Percentiles rank a stretch among this genome's conserved stretches.
phyloP scores from a whole-genome alignment of 441 rosid genomes.

The Populus hybrid region DNA sequence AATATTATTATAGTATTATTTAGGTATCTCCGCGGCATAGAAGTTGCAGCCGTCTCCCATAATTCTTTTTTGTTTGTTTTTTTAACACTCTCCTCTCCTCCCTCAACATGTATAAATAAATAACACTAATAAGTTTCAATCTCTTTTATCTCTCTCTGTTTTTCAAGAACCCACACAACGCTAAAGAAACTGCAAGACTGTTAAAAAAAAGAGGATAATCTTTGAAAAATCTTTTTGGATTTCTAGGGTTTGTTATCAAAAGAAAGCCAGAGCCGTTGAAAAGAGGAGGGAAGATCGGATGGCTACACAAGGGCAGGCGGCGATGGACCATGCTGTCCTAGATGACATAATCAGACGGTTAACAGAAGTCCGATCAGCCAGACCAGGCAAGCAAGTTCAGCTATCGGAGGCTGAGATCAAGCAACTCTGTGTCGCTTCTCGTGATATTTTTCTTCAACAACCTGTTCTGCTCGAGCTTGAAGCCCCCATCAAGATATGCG shows the following conservation, averaged over 20 bases:
- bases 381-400: constrained; percentile 93
- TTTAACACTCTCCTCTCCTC: neutral
- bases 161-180: neutral
- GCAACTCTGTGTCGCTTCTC: constrained; percentile 71
- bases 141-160: neutral
- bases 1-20: too few relatives aligned
- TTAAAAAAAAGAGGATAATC: neutral
- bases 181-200: neutral
- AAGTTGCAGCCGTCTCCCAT: constrained; percentile 25
- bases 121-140: too few relatives aligned
- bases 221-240: neutral
- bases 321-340: constrained; percentile 52
- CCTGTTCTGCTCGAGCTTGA: constrained; percentile 92
- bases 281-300: constrained; percentile 20
- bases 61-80: neutral
- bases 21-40: constrained; percentile 21
- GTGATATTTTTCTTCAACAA: constrained; percentile 68
- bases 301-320: constrained; percentile 44
- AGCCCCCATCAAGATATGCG: constrained; percentile 95
- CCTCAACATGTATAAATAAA: neutral
- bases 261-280: constrained; percentile 11
- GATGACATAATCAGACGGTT: constrained; percentile 78
- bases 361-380: constrained; percentile 72
- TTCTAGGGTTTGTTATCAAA: constrained; percentile 23
- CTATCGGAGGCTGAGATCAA: constrained; percentile 85